Evolutionary conservation across 176 grass and related monocot species (phyloP).

Genomic region (Metroxylon sagu): DNA sequence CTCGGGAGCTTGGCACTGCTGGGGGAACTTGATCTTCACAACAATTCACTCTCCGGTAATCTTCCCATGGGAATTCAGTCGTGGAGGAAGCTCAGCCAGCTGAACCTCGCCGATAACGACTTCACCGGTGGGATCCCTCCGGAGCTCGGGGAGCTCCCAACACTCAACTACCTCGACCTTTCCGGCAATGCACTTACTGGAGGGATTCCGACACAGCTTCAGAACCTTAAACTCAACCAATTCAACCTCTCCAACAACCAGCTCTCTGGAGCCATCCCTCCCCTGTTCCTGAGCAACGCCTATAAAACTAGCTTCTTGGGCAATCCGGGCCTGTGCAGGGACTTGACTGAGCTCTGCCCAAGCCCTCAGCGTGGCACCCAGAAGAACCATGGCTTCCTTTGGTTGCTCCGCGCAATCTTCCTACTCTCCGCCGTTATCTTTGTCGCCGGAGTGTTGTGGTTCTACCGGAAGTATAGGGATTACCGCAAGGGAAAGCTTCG

Average conservation of each 20-base stretch:
- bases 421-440: background rate
- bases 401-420: background rate
- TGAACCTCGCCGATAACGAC: conserved; percentile 12
- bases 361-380: background rate
- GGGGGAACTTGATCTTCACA: conserved; percentile 4
- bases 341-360: background rate
- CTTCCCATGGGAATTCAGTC: background rate
- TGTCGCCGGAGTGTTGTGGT: background rate
- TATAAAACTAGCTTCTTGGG: conserved; percentile 13
- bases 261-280: conserved; percentile 3
- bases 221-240: conserved; percentile 8
- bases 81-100: conserved; percentile 8
- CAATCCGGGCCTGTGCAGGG: conserved; percentile 4
- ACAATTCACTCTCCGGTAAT: conserved; percentile 14
- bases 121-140: conserved; percentile 8
- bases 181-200: background rate
- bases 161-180: conserved; percentile 1
- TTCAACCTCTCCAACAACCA: conserved; percentile 13
- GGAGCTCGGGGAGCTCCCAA: background rate
- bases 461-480: background rate
- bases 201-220: background rate
- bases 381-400: background rate
- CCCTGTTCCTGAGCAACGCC: background rate
- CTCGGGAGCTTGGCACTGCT: background rate
- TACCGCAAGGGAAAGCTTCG: background rate